Percentiles rank a stretch among this genome's conserved stretches.
Evolutionary conservation across 2,329 filamentous ascomycete genomes (phyloP).

Genomic region (Apiospora sp.): DNA sequence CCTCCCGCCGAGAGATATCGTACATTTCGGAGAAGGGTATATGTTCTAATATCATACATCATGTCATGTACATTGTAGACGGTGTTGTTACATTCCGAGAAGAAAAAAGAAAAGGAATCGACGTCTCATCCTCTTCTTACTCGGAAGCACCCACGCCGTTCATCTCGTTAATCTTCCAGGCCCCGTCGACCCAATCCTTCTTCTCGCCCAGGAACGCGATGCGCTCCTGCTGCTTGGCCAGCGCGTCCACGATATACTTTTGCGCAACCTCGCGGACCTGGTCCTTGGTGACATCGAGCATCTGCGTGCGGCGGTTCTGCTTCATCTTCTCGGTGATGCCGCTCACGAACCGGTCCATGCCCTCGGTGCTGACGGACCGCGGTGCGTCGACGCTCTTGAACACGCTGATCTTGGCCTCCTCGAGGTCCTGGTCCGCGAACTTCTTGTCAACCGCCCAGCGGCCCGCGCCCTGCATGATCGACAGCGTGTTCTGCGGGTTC

Average conservation of each 20-base stretch:
- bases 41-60: constrained; percentile 45
- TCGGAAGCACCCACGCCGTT: constrained; percentile 12
- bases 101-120: background rate
- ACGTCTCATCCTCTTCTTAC: constrained; percentile 23
- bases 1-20: constrained; percentile 31
- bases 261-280: constrained; percentile 85
- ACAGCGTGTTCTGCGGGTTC: constrained; percentile 87
- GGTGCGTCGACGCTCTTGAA: constrained; percentile 95
- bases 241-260: constrained; percentile 76
- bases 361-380: constrained; percentile 84
- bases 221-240: constrained; percentile 66
- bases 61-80: constrained; percentile 33
- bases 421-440: constrained; percentile 86
- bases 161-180: constrained; percentile 81
- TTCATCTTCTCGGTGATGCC: constrained; percentile 90
- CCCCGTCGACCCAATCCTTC: constrained; percentile 77
- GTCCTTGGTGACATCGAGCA: constrained; percentile 84
- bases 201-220: constrained; percentile 83
- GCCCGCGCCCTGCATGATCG: constrained; percentile 84
- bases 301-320: constrained; percentile 80
- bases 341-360: constrained; percentile 83
- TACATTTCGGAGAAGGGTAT: constrained; percentile 47
- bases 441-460: constrained; percentile 81
- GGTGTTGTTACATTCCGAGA: background rate
- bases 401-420: constrained; percentile 94